Conservation (phyloP, 805 yeast genomes). For the Monosporozyma aquatica region DNA sequence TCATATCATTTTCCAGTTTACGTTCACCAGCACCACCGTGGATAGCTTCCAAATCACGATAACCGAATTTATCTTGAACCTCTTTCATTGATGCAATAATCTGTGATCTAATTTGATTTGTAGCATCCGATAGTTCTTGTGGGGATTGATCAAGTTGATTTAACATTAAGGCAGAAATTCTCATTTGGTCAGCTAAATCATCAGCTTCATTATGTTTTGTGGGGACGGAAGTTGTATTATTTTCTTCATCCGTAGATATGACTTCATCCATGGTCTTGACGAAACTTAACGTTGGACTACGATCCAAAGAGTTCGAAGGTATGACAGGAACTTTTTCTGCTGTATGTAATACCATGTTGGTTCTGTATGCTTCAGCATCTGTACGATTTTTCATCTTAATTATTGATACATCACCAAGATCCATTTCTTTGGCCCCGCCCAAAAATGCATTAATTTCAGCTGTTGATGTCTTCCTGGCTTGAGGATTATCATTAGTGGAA, state of each 20-base stretch:
- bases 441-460: constrained; percentile 16
- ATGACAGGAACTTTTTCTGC: constrained; percentile 36
- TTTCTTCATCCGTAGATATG: constrained; percentile 5
- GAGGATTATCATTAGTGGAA: no score
- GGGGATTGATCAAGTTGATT: constrained; percentile 71
- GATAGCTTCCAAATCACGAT: constrained; percentile 40
- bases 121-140: constrained; percentile 37
- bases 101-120: constrained; percentile 61
- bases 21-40: constrained; percentile 82
- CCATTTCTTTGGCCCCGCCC: constrained; percentile 38
- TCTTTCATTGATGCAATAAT: constrained; percentile 68
- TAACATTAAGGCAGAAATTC: constrained; percentile 92
- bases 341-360: constrained; percentile 33
- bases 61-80: constrained; percentile 57
- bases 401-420: constrained; percentile 68
- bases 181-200: constrained; percentile 80
- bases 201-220: constrained; percentile 30
- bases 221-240: constrained; percentile 5
- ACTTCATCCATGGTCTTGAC: constrained; percentile 29
- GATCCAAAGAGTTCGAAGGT: constrained; percentile 26
- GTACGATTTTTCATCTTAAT: constrained; percentile 42
- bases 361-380: constrained; percentile 37
- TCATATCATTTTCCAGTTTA: constrained; percentile 84
- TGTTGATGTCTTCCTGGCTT: constrained; percentile 1
- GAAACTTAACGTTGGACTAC: constrained; percentile 33